Conservation (phyloP, 2,329 filamentous ascomycete genomes). For the Sporothrix euskadiensis region DNA sequence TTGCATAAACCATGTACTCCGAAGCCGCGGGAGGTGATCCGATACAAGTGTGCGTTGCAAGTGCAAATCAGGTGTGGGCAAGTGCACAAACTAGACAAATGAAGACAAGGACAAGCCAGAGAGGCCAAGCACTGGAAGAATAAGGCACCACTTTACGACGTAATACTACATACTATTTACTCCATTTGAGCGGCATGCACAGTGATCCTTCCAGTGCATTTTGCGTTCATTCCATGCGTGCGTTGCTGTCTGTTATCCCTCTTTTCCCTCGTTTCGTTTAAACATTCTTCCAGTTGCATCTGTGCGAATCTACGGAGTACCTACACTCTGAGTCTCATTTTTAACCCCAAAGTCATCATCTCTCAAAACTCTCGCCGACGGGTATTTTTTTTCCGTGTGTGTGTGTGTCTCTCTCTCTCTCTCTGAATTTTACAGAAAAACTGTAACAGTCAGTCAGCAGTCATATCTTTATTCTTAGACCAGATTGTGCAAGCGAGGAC, state of each 20-base stretch:
- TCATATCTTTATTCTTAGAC: not conserved
- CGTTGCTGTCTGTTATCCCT: not conserved
- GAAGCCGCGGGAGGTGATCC: not conserved
- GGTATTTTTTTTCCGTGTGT: not conserved
- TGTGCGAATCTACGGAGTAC: not conserved
- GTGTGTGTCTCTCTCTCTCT: too few species aligned
- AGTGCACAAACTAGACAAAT: too few species aligned
- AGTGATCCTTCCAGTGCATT: too few species aligned
- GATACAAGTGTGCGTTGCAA: not conserved
- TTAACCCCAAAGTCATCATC: not conserved
- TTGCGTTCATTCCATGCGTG: not conserved
- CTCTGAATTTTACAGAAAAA: not conserved
- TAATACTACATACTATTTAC: not conserved
- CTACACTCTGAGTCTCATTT: not conserved
- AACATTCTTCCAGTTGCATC: not conserved
- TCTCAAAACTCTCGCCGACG: conserved; percentile 7
- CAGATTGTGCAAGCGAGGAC: not conserved
- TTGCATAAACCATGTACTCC: not conserved
- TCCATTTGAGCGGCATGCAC: too few species aligned
- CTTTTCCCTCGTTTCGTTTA: not conserved
- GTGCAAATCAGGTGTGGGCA: not conserved
- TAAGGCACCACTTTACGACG: not conserved
- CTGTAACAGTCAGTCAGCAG: not conserved
- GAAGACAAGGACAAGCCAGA: not conserved
- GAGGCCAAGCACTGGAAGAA: not conserved